Percentiles rank a stretch among this genome's conserved stretches.
These are phyloP conservation scores for Penicillium sp. DNA, from an alignment of 2,329 filamentous ascomycete genomes.

Conservation along the genomic window DNA sequence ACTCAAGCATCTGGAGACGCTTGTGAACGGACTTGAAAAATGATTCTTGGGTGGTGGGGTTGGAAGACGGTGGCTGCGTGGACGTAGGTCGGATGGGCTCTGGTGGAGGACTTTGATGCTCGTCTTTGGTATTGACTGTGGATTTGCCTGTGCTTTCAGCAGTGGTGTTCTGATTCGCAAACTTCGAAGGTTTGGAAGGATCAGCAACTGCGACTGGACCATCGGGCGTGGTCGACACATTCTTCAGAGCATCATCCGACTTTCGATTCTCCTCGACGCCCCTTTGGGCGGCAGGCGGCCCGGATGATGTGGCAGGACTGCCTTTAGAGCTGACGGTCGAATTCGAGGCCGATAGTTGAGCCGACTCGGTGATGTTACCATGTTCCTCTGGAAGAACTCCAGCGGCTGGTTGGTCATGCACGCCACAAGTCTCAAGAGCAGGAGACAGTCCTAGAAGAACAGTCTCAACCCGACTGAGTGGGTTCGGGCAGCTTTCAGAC, in stretches of 20 bases:
- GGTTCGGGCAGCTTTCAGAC: conserved; percentile 15
- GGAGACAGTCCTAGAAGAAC: conserved; percentile 8
- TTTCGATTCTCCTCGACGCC: conserved; percentile 17
- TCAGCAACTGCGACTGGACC: conserved; percentile 15
- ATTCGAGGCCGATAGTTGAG: conserved; percentile 11
- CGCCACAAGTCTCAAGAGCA: conserved; percentile 13
- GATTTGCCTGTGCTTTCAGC: conserved; percentile 22
- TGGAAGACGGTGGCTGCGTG: conserved; percentile 49
- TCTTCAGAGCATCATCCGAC: conserved; percentile 13
- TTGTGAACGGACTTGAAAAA: conserved; percentile 98
- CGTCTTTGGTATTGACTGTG: conserved; percentile 26
- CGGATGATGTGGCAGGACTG: conserved; percentile 5
- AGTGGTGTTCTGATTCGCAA: conserved; percentile 15
- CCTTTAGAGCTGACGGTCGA: conserved; percentile 7
- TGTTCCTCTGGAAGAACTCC: conserved; percentile 13
- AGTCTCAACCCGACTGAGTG: conserved; percentile 11
- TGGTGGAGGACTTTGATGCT: conserved; percentile 27
- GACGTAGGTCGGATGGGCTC: conserved; percentile 35
- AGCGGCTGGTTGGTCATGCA: conserved; percentile 13
- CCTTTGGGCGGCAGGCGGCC: conserved; percentile 9
- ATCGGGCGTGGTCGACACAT: conserved; percentile 14
- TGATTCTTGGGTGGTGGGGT: conserved; percentile 87
- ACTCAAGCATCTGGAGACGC: conserved; percentile 80
- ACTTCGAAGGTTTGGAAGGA: conserved; percentile 6
- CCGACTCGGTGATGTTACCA: conserved; percentile 16